These are phyloP conservation scores for Fusarium multiceps DNA, from an alignment of 2,329 filamentous ascomycete genomes.

Conservation along the genomic window DNA sequence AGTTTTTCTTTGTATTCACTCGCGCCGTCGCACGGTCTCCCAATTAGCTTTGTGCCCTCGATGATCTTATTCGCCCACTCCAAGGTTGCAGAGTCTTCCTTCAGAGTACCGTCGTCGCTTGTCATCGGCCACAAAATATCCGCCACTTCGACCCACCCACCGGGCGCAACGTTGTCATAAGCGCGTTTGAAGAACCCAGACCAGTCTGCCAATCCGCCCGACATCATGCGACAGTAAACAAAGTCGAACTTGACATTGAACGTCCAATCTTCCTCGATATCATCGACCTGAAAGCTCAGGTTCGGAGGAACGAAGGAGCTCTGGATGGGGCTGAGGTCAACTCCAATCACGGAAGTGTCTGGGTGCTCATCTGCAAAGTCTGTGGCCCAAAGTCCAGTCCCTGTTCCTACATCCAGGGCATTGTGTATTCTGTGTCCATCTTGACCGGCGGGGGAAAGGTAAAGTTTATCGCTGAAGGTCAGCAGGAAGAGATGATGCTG, in stretches of 20 bases:
- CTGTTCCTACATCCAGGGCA: slow-evolving; percentile 46
- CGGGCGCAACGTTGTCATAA: slow-evolving; percentile 36
- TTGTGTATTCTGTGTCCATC: slow-evolving; percentile 27
- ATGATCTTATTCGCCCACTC: slow-evolving; percentile 42
- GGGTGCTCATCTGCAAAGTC: slow-evolving; percentile 44
- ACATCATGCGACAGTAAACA: slow-evolving; percentile 45
- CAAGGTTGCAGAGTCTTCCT: slow-evolving; percentile 28
- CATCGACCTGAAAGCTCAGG: slow-evolving; percentile 42
- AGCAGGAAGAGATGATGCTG: slow-evolving; percentile 44
- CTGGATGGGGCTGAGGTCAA: slow-evolving; percentile 44
- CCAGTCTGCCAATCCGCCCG: slow-evolving; percentile 36
- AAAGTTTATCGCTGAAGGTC: slow-evolving; percentile 44
- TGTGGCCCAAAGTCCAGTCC: slow-evolving; percentile 46
- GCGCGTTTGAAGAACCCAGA: slow-evolving; percentile 37
- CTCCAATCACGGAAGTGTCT: slow-evolving; percentile 28
- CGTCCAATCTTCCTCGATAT: slow-evolving; percentile 45
- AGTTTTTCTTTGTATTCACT: slow-evolving; percentile 49
- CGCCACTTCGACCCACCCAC: slow-evolving; percentile 43
- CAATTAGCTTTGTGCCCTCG: slow-evolving; percentile 42
- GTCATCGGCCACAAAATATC: slow-evolving; percentile 33
- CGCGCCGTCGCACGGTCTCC: slow-evolving; percentile 43
- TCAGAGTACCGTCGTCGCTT: slow-evolving; percentile 19
- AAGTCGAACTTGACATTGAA: slow-evolving; percentile 43
- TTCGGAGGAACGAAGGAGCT: slow-evolving; percentile 40
- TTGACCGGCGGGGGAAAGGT: slow-evolving; percentile 31